phyloP scores from a whole-genome alignment of 2,329 filamentous ascomycete species.

The Gaeumannomyces sp. region DNA sequence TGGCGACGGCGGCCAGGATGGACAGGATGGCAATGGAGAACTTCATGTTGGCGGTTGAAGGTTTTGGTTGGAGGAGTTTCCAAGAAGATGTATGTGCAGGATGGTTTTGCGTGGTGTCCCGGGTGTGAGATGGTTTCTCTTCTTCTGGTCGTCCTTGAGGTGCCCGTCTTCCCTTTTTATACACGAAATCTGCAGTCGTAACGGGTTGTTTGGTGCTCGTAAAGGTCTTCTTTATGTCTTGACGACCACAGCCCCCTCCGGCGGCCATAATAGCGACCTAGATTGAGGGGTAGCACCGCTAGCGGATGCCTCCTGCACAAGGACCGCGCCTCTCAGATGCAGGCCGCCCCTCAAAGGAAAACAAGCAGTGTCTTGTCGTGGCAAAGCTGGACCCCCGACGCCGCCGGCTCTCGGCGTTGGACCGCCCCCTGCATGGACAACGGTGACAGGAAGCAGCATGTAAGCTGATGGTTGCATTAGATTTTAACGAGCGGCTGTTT shows the following conservation, averaged over 20 bases:
- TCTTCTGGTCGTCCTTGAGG: neutral
- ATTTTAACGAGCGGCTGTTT: neutral
- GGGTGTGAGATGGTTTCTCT: neutral
- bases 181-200: neutral
- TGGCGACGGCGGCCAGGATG: neutral
- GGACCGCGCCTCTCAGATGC: too few relatives aligned
- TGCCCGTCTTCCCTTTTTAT: neutral
- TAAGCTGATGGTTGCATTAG: neutral
- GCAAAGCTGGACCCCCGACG: neutral
- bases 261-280: neutral
- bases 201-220: neutral
- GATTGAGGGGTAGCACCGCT: neutral
- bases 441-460: neutral
- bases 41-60: neutral
- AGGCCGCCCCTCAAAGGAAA: neutral
- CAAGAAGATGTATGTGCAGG: neutral
- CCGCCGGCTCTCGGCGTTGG: neutral
- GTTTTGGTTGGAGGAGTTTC: neutral
- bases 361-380: neutral
- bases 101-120: neutral
- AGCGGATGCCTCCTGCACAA: neutral
- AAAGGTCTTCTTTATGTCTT: neutral
- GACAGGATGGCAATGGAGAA: neutral
- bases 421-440: neutral
- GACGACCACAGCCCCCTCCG: neutral